phyloP scores from a whole-genome alignment of 2,329 filamentous ascomycete species.

The Diaporthe vaccinii region DNA sequence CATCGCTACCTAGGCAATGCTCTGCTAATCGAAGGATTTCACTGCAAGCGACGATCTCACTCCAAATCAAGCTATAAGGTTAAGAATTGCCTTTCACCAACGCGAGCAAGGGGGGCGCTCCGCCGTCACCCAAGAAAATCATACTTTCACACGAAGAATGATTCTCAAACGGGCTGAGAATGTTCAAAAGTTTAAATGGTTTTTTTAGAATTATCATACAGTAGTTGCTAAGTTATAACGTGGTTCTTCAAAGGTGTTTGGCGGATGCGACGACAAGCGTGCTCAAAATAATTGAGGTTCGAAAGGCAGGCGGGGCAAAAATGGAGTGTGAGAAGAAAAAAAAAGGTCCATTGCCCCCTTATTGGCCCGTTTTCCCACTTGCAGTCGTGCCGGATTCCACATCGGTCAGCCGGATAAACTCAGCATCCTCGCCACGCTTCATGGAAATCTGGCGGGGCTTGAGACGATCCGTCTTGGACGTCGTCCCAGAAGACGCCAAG shows the following conservation, averaged over 20 bases:
- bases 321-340: too few species aligned
- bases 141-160: not conserved
- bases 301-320: not conserved
- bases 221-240: not conserved
- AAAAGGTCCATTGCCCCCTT: not conserved
- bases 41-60: not conserved
- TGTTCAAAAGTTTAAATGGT: not conserved
- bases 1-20: too few species aligned
- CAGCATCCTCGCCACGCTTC: not conserved
- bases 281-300: not conserved
- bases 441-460: not conserved
- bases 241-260: not conserved
- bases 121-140: not conserved
- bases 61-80: too few species aligned
- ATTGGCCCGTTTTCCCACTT: not conserved
- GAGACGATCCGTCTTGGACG: not conserved
- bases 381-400: constrained; percentile 11
- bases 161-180: not conserved
- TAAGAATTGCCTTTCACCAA: too few species aligned
- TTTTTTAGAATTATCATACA: not conserved
- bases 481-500: not conserved
- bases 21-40: not conserved
- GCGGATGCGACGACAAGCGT: not conserved
- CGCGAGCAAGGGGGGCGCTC: not conserved
- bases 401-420: constrained; percentile 10